Percentiles rank a stretch among this genome's conserved stretches.
phyloP scores from a whole-genome alignment of 2,329 filamentous ascomycete species.

The Apiospora koreana region DNA sequence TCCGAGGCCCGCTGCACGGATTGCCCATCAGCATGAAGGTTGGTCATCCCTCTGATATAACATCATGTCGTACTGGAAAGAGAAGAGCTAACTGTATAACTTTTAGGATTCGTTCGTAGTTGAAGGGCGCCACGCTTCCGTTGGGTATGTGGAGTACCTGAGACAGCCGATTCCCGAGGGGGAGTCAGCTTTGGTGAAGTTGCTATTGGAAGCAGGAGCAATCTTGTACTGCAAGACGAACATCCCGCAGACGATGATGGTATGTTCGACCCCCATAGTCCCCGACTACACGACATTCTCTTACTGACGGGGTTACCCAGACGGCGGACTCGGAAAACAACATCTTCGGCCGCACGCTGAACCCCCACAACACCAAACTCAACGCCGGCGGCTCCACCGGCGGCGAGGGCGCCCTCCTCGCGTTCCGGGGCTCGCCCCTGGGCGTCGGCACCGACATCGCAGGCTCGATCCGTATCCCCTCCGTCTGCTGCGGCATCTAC shows the following conservation, averaged over 20 bases:
- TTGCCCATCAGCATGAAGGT: constrained; percentile 47
- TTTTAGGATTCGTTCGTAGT: constrained; percentile 62
- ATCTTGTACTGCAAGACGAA: constrained; percentile 56
- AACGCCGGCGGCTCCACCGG: constrained; percentile 38
- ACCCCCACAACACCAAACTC: constrained; percentile 36
- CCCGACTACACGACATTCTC: too few relatives aligned
- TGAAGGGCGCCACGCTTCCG: constrained; percentile 49
- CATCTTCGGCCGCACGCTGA: constrained; percentile 41
- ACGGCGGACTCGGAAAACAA: constrained; percentile 41
- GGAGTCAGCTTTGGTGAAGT: constrained; percentile 38
- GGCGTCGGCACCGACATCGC: constrained; percentile 25
- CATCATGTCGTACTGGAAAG: too few relatives aligned
- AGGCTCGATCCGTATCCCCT: constrained; percentile 33
- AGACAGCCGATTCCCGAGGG: constrained; percentile 11
- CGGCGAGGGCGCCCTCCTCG: constrained; percentile 27
- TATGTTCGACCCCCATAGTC: not conserved
- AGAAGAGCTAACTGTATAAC: constrained; percentile 23
- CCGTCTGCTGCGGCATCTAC: constrained; percentile 31
- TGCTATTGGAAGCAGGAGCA: constrained; percentile 46
- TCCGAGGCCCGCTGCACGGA: constrained; percentile 63
- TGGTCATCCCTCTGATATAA: not conserved
- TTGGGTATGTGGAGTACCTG: constrained; percentile 49
- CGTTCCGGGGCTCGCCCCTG: constrained; percentile 20
- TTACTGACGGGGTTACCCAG: too few relatives aligned
- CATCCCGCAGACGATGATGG: constrained; percentile 54